Evolutionary conservation across 352 stramenopile genomes (phyloP), one percentile per base, ranked within the genome.

Genomic region (Albugo laibachii): DNA sequence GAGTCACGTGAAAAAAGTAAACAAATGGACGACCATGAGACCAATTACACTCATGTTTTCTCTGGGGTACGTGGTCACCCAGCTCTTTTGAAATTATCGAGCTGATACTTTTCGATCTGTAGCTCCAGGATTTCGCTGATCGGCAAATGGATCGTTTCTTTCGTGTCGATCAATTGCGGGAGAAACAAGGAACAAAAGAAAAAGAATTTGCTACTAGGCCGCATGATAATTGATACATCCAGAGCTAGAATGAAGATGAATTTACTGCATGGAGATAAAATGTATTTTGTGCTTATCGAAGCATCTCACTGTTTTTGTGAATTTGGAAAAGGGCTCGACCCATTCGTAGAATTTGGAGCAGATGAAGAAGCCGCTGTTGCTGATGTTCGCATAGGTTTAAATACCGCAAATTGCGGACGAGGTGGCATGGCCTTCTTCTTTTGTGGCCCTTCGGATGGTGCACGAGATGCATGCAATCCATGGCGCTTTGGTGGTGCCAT

Each of bases 71-170:
- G 58, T 53, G 11, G 18, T 20, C 34, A 24, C 8, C 24, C 24
- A 31, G 24, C 24, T 31, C 16, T 8, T 41, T 10, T 43, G 38
- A 43, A 8, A 43, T 19, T 43, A 24, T 24, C 3, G 38, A 8
- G 8, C 3, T 19, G 38, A 43, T 43, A 8, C 20, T 19, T 24
- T 43, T 8, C 3, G 3, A 43, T 43, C 38, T 16, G 15, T 43
- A 82, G 69, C 47, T 87, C 41, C 79, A 92, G 52, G 56, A 61
- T 53, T 92, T 73, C 57, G 73, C 79, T 1, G 73, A 92, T 47
- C 66, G 67, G 50, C 81, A 88, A 41, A 57, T 89, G 41, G 79
- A 92, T 63, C 72, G 79, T 42, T 92, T 92, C 57, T 92, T 92
- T 51, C 76, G 78, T 36, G 79, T 92, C 31, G 67, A 87, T 20